phyloP scores from a whole-genome alignment of 805 yeast genomes.

The Alloascoidea africana region DNA sequence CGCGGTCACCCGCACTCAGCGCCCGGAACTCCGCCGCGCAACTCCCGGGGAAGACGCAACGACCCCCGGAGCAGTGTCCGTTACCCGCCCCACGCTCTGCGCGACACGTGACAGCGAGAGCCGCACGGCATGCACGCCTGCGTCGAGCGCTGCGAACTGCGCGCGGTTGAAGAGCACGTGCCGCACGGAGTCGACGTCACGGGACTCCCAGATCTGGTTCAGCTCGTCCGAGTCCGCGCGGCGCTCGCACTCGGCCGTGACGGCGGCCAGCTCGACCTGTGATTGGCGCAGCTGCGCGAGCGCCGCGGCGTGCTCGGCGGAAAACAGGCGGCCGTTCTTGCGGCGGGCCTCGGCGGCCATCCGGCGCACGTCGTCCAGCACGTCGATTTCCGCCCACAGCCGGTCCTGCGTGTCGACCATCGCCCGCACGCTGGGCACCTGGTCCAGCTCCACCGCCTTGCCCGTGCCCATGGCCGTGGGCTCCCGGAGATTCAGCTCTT shows the following conservation, averaged over 20 bases:
- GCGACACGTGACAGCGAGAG: not conserved
- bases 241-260: constrained; percentile 19
- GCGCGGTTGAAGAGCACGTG: not conserved
- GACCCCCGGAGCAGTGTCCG: not conserved
- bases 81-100: not conserved
- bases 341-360: constrained; percentile 25
- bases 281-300: constrained; percentile 36
- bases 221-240: constrained; percentile 9
- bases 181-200: not conserved
- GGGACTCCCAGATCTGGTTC: not conserved
- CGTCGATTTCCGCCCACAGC: constrained; percentile 80
- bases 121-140: not conserved
- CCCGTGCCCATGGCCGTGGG: too few species aligned
- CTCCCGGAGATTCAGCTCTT: too few species aligned
- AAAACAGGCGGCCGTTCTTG: constrained; percentile 19
- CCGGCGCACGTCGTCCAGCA: constrained; percentile 61
- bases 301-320: constrained; percentile 30
- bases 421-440: constrained; percentile 39
- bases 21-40: constrained; percentile 1
- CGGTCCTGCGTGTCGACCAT: constrained; percentile 55
- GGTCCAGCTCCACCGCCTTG: too few species aligned
- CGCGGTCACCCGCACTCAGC: too few species aligned
- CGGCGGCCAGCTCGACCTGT: constrained; percentile 33
- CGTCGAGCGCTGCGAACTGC: not conserved
- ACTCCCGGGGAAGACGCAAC: too few species aligned